A percentile compares a stretch with the other conserved stretches of the same genome.
Evolutionary conservation across 176 grass and related monocot genomes (phyloP).

Genomic region (Lolium rigidum): DNA sequence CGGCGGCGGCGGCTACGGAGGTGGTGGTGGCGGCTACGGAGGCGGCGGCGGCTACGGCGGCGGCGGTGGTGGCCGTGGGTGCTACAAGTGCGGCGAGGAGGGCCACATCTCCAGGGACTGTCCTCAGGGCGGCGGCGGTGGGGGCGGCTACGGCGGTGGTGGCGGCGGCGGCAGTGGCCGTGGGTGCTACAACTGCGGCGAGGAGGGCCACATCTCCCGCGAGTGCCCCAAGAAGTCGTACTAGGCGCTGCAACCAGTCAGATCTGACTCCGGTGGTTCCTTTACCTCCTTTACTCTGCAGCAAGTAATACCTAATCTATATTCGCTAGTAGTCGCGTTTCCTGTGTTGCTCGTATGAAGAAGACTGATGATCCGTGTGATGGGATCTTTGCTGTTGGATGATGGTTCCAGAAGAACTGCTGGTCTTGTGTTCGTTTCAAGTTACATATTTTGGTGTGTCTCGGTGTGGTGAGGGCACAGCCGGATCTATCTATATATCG

Average conservation of each 20-base stretch:
- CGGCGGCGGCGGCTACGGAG: not conserved
- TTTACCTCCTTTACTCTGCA: not conserved
- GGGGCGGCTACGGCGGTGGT: not conserved
- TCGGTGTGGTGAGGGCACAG: not conserved
- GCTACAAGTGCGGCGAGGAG: conserved; percentile 18
- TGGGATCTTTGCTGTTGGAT: conserved; percentile 3
- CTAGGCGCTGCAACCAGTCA: not conserved
- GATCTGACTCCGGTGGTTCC: not conserved
- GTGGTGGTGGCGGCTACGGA: not conserved
- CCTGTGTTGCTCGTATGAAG: not conserved
- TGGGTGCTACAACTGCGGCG: conserved; percentile 11
- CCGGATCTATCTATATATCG: not conserved
- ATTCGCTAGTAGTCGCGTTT: not conserved
- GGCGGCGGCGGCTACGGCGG: not conserved
- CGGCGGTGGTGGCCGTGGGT: not conserved
- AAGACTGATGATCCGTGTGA: not conserved
- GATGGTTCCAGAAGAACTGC: not conserved
- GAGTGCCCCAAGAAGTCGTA: not conserved
- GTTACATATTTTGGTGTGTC: not conserved
- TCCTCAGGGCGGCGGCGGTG: not conserved
- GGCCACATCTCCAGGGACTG: not conserved
- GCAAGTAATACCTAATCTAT: not conserved
- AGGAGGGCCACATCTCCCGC: conserved; percentile 10
- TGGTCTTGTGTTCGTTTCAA: not conserved
- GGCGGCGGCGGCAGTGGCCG: not conserved